These are phyloP conservation scores for Bretschneidera sinensis DNA, from an alignment of 345 rosid genomes.

Conservation along the genomic window DNA sequence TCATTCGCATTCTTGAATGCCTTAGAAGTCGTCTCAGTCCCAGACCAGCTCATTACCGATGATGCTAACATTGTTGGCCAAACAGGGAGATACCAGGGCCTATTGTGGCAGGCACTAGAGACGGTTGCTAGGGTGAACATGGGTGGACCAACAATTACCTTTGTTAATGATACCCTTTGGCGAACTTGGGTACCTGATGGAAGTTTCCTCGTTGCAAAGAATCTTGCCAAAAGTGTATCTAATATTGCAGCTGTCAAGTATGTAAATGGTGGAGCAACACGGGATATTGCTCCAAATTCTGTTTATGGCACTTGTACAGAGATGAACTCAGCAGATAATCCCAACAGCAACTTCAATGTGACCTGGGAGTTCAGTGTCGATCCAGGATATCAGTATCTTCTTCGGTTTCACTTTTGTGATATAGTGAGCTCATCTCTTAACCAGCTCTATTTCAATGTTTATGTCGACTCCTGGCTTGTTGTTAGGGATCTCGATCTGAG, in stretches of 20 bases:
- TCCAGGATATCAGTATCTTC: constrained; percentile 59
- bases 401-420: constrained; percentile 89
- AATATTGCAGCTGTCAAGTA: constrained; percentile 50
- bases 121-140: constrained; percentile 75
- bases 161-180: constrained; percentile 59
- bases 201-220: constrained; percentile 28
- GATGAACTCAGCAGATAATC: constrained; percentile 52
- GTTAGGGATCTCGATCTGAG: constrained; percentile 48
- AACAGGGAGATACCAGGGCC: constrained; percentile 34
- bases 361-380: constrained; percentile 74
- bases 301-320: constrained; percentile 67
- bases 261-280: constrained; percentile 41
- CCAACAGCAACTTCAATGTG: constrained; percentile 61
- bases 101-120: constrained; percentile 61
- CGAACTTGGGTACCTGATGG: constrained; percentile 79
- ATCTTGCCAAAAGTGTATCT: constrained; percentile 35
- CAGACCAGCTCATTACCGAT: constrained; percentile 48
- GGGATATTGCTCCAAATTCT: constrained; percentile 48
- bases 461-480: constrained; percentile 47
- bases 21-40: constrained; percentile 76
- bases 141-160: constrained; percentile 67
- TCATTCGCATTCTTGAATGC: constrained; percentile 77
- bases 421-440: constrained; percentile 46
- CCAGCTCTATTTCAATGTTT: constrained; percentile 70
- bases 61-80: constrained; percentile 25